Base-by-base conservation (phyloP, 257 asterid genomes). In the Jasminum sambac region DNA sequence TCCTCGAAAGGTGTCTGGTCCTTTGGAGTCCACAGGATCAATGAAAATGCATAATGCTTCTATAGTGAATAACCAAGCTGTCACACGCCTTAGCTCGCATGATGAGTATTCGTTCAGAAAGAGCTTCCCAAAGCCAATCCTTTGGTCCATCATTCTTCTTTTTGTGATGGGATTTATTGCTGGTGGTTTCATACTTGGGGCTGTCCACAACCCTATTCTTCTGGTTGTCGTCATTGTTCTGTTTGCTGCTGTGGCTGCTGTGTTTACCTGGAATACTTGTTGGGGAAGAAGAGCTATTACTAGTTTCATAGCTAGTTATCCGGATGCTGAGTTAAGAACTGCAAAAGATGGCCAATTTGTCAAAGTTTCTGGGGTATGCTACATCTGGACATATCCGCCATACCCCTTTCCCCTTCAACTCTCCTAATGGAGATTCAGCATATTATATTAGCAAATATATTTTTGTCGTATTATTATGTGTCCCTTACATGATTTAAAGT, bases 141-240 rank as follows among this genome's bases (percentile, higher is more conserved):
- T 84, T 66, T 86, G 92, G 92, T 83, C 88, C 34, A 84, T 86
- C 72, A 77, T 86, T 76, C 88, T 86, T 71, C 86, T 86, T 17
- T 86, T 86, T 71, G 84, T 86, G 46, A 86, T 86, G 92, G 92
- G 92, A 30, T 84, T 87, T 76, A 87, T 87, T 70, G 92, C 92
- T 68, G 92, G 92, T 43, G 92, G 90, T 17, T 87, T 87, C 70
- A 87, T 87, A 66, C 87, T 87, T 23, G 92, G 88, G 61, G 90
- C 92, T 39, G 92, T 87, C 69, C 86, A 30, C 61, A 87, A 87
- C 76, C 82, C 90, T 17, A 81, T 87, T 81, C 90, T 87, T 36
- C 92, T 87, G 58, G 85, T 82, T 36, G 90, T 87, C 0, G 90
- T 87, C 30, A 85, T 79, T 42, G 14, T 84, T 34, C 88, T 87